Conservation (phyloP, 192 early-diverging fungal species). For the Backusella mclennaniae region DNA sequence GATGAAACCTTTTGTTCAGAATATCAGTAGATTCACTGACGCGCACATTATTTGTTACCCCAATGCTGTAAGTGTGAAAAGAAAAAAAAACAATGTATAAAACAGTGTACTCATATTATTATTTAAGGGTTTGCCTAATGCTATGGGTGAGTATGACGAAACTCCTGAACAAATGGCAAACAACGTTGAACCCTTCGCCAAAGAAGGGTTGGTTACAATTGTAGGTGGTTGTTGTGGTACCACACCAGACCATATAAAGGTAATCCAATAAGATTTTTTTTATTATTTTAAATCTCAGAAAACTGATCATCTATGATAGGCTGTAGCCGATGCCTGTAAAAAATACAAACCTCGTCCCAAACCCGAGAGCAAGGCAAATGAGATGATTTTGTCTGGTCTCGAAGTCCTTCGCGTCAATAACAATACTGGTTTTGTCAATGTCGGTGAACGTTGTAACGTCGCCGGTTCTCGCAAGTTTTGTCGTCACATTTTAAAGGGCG, state of each 20-base stretch:
- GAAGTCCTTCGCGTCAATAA: slow-evolving; percentile 83
- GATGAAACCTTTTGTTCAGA: slow-evolving; percentile 95
- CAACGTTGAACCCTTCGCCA: slow-evolving; percentile 83
- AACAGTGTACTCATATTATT: not conserved
- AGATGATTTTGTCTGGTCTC: slow-evolving; percentile 82
- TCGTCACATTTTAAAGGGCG: slow-evolving; percentile 87
- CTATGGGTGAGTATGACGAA: slow-evolving; percentile 97
- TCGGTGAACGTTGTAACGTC: slow-evolving; percentile 97
- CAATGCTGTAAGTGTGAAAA: slow-evolving; percentile 64
- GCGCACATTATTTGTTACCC: slow-evolving; percentile 92
- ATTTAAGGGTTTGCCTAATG: slow-evolving; percentile 84
- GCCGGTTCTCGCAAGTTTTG: slow-evolving; percentile 94
- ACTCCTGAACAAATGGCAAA: slow-evolving; percentile 82
- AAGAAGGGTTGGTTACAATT: slow-evolving; percentile 92
- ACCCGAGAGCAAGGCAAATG: slow-evolving; percentile 64
- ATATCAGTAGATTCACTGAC: slow-evolving; percentile 80
- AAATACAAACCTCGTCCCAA: slow-evolving; percentile 72
- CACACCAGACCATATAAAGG: slow-evolving; percentile 91
- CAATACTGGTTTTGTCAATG: slow-evolving; percentile 86
- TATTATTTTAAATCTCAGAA: not conserved
- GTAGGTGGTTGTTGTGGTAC: slow-evolving; percentile 97
- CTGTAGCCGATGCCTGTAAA: slow-evolving; percentile 74
- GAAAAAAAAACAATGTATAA: no score
- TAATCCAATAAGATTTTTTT: slow-evolving; percentile 30
- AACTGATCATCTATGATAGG: slow-evolving; percentile 37